phyloP scores from a whole-genome alignment of 2,329 filamentous ascomycete genomes.

The Trichoderma guizhouense region DNA sequence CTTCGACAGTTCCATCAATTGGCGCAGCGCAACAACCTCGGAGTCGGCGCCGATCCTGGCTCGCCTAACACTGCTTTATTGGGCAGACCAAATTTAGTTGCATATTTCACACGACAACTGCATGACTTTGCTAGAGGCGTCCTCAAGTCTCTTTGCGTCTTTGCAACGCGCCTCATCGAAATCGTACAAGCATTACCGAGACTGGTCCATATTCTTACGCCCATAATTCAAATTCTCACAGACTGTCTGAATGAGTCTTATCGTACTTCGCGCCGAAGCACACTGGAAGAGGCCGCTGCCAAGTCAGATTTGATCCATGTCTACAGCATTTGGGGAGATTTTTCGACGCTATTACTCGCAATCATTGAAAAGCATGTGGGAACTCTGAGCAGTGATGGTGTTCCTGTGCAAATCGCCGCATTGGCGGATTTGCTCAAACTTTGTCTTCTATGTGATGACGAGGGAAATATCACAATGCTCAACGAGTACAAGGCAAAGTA shows the following conservation, averaged over 20 bases:
- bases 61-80: constrained; percentile 13
- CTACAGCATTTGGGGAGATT: constrained; percentile 42
- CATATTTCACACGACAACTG: constrained; percentile 45
- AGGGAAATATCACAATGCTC: constrained; percentile 33
- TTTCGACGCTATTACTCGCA: constrained; percentile 41
- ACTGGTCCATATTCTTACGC: constrained; percentile 42
- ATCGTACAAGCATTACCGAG: constrained; percentile 46
- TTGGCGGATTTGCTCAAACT: constrained; percentile 45
- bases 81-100: constrained; percentile 22
- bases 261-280: constrained; percentile 23
- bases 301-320: constrained; percentile 38
- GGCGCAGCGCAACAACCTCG: constrained; percentile 22
- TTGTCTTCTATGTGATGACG: constrained; percentile 38
- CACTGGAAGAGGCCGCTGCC: constrained; percentile 24
- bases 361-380: constrained; percentile 57
- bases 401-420: constrained; percentile 36
- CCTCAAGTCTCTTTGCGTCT: constrained; percentile 40
- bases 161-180: constrained; percentile 40
- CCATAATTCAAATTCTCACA: constrained; percentile 35
- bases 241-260: constrained; percentile 33
- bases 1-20: constrained; percentile 42
- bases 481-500: constrained; percentile 26
- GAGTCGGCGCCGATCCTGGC: constrained; percentile 20
- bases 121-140: constrained; percentile 40
- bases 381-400: constrained; percentile 45